Evolutionary conservation across 164 flowering plant species (phyloP).

Genomic region (Nelumbo lutea): DNA sequence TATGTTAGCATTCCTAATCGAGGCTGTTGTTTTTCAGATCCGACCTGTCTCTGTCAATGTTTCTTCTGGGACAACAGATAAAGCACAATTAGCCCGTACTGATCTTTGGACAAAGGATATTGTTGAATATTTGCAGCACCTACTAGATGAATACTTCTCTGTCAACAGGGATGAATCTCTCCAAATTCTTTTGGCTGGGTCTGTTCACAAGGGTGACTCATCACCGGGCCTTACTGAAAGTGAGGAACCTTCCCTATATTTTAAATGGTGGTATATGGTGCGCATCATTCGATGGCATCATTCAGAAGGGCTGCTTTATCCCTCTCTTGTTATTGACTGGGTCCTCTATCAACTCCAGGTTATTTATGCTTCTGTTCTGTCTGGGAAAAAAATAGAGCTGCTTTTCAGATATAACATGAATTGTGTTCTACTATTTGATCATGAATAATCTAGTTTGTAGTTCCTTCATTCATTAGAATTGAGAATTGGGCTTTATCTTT

Average conservation of each 20-base stretch:
- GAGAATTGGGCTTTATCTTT: not conserved
- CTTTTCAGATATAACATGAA: not conserved
- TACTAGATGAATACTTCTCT: slow-evolving; percentile 65
- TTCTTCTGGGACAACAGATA: slow-evolving; percentile 69
- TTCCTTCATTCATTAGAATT: not conserved
- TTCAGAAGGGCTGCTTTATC: slow-evolving; percentile 74
- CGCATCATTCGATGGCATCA: slow-evolving; percentile 92
- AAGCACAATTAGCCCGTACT: slow-evolving; percentile 61
- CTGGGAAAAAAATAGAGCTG: not conserved
- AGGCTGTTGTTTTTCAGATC: slow-evolving; percentile 48
- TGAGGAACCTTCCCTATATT: slow-evolving; percentile 77
- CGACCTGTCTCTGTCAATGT: slow-evolving; percentile 52
- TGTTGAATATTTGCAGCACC: slow-evolving; percentile 73
- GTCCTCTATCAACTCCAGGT: slow-evolving; percentile 83
- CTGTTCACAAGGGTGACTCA: slow-evolving; percentile 45
- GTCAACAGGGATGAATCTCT: slow-evolving; percentile 58
- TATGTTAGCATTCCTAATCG: slow-evolving; percentile 3
- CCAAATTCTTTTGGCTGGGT: slow-evolving; percentile 51
- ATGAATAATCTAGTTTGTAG: not conserved
- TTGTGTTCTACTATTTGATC: not conserved
- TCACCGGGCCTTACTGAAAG: slow-evolving; percentile 38
- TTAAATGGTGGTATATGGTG: slow-evolving; percentile 94
- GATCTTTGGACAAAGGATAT: slow-evolving; percentile 98
- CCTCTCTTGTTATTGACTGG: slow-evolving; percentile 90
- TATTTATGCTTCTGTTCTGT: slow-evolving; percentile 2